A percentile compares a stretch with the other conserved stretches of the same genome.
These are phyloP conservation scores for Citrus sp. DNA, from an alignment of 345 rosid genomes.

Conservation along the genomic window DNA sequence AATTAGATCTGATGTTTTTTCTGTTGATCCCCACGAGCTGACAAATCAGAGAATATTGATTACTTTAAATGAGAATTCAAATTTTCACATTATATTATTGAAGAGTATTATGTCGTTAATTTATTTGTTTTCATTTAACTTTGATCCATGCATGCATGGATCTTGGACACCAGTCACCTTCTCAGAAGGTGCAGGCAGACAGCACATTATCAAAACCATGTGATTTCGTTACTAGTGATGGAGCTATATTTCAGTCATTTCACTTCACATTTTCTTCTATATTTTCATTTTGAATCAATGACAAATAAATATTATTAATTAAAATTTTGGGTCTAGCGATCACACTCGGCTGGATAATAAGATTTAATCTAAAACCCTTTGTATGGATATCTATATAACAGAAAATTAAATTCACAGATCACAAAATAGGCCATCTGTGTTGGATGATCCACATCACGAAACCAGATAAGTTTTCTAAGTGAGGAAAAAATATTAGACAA, in stretches of 20 bases:
- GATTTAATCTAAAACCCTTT: too few species aligned
- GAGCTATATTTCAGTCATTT: background rate
- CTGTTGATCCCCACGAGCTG: constrained; percentile 6
- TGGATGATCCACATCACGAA: too few species aligned
- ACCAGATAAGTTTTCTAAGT: too few species aligned
- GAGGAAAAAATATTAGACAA: too few species aligned
- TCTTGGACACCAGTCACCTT: background rate
- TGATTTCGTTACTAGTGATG: background rate
- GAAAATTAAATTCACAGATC: too few species aligned
- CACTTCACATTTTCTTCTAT: background rate
- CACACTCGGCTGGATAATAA: too few species aligned
- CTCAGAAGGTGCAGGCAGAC: constrained; percentile 1
- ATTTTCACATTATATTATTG: background rate
- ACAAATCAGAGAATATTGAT: background rate
- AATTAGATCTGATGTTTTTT: background rate
- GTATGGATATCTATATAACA: too few species aligned
- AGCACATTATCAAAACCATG: constrained; percentile 1
- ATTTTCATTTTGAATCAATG: background rate
- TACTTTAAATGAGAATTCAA: background rate
- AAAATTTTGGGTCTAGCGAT: too few species aligned
- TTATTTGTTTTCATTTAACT: background rate
- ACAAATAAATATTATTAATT: too few species aligned
- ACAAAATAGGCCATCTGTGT: too few species aligned
- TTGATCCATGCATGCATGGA: background rate
- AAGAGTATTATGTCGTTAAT: background rate